These are phyloP conservation scores for Paratinospora sagittata DNA, from an alignment of 164 flowering plant species.

Conservation along the genomic window DNA sequence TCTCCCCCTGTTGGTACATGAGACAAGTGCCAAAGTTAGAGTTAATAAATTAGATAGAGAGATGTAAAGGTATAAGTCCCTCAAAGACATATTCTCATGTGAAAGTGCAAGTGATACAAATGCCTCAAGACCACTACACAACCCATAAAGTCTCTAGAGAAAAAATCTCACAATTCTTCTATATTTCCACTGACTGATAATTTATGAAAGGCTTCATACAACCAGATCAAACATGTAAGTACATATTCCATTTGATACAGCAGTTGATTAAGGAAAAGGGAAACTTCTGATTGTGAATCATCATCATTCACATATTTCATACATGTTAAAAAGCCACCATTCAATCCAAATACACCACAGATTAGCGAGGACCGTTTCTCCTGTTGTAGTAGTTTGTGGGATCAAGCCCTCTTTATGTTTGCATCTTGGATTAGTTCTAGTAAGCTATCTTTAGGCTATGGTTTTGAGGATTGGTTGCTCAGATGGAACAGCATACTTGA, in stretches of 20 bases:
- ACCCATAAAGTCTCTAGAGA: no score
- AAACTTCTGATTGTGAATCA: background rate
- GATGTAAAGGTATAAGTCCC: background rate
- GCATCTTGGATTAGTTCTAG: no score
- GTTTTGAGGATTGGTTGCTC: no score
- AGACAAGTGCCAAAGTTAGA: background rate
- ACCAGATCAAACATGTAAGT: background rate
- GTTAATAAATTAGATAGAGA: background rate
- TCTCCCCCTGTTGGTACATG: constrained; percentile 46
- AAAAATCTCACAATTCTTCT: no score
- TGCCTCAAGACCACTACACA: no score
- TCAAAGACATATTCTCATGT: background rate
- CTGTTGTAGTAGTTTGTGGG: no score
- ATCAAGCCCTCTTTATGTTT: no score
- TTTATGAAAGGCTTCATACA: background rate
- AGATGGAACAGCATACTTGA: no score
- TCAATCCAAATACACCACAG: no score
- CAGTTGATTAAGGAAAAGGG: background rate
- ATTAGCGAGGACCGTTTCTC: no score
- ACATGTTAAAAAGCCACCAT: background rate
- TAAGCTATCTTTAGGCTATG: no score
- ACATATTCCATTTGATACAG: background rate
- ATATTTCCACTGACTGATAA: background rate
- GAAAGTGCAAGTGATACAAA: background rate
- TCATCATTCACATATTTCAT: background rate